Evolutionary conservation across 2,329 filamentous ascomycete genomes (phyloP).

Genomic region (Pseudocercospora fuligena): DNA sequence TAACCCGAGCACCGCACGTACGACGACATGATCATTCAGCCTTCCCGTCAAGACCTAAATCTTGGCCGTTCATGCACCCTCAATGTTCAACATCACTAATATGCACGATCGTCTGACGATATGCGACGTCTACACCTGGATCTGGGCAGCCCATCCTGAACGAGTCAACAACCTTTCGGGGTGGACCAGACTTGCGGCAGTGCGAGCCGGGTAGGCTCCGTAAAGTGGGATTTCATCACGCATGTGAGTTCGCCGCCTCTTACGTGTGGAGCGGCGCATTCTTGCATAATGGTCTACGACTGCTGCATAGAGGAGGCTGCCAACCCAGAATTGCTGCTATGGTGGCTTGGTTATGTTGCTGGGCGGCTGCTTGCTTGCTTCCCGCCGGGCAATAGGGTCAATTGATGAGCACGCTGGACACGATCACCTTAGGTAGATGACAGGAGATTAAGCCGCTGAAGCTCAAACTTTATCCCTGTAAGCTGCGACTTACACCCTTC

Average conservation of each 20-base stretch:
- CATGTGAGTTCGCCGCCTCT: not conserved
- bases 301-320: not conserved
- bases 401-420: not conserved
- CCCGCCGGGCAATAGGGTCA: not conserved
- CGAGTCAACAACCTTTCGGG: not conserved
- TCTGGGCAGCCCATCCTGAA: not conserved
- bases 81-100: not conserved
- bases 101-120: not conserved
- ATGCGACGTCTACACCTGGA: not conserved
- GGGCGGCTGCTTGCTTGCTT: not conserved
- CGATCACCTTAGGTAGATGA: not conserved
- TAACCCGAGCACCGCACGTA: not conserved
- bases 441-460: no score
- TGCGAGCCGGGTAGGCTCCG: not conserved
- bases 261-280: not conserved
- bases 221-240: not conserved
- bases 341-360: not conserved
- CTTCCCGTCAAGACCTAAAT: not conserved
- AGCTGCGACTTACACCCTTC: no score
- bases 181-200: constrained; percentile 1
- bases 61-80: not conserved
- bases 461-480: no score
- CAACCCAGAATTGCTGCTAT: not conserved
- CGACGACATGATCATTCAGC: not conserved
- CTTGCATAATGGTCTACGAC: not conserved